phyloP scores from a whole-genome alignment of 2,329 filamentous ascomycete species.

The Aspergillus pseudoterreus region DNA sequence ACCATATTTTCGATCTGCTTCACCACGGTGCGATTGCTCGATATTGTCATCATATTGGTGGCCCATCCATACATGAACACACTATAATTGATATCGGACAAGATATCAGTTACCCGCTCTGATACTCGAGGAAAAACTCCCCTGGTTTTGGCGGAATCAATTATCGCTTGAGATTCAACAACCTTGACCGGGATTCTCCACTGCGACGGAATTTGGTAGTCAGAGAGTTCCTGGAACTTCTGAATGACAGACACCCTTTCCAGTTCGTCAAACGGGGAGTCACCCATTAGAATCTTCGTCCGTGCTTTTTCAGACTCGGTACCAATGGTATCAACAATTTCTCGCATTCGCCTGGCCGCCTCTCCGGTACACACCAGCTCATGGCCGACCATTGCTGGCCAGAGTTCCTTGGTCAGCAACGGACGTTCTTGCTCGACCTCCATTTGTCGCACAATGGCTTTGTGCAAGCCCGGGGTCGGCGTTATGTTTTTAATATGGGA shows the following conservation, averaged over 20 bases:
- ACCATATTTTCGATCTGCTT: slow-evolving; percentile 61
- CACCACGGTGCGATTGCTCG: slow-evolving; percentile 65
- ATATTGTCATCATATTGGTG: slow-evolving; percentile 61
- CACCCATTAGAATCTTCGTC: slow-evolving; percentile 56
- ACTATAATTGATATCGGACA: slow-evolving; percentile 62
- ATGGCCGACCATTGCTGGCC: slow-evolving; percentile 56
- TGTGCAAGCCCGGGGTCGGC: slow-evolving; percentile 53
- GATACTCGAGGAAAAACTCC: slow-evolving; percentile 46
- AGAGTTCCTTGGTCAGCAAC: slow-evolving; percentile 58
- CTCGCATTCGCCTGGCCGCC: slow-evolving; percentile 63
- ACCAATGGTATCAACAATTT: slow-evolving; percentile 62
- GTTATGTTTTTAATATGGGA: slow-evolving; percentile 52
- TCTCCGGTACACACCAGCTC: slow-evolving; percentile 63
- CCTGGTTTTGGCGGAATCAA: slow-evolving; percentile 26
- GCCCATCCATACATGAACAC: slow-evolving; percentile 73
- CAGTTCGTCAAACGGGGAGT: slow-evolving; percentile 34
- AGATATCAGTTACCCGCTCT: slow-evolving; percentile 40
- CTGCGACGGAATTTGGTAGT: slow-evolving; percentile 51
- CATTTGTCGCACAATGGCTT: slow-evolving; percentile 61
- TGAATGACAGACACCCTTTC: slow-evolving; percentile 30
- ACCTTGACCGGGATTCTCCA: slow-evolving; percentile 61
- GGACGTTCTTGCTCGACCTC: slow-evolving; percentile 60
- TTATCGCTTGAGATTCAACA: slow-evolving; percentile 47
- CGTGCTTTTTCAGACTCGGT: slow-evolving; percentile 59
- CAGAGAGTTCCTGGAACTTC: slow-evolving; percentile 46